Evolutionary conservation across 2,329 filamentous ascomycete species (phyloP).

Genomic region (Beauveria asiatica): DNA sequence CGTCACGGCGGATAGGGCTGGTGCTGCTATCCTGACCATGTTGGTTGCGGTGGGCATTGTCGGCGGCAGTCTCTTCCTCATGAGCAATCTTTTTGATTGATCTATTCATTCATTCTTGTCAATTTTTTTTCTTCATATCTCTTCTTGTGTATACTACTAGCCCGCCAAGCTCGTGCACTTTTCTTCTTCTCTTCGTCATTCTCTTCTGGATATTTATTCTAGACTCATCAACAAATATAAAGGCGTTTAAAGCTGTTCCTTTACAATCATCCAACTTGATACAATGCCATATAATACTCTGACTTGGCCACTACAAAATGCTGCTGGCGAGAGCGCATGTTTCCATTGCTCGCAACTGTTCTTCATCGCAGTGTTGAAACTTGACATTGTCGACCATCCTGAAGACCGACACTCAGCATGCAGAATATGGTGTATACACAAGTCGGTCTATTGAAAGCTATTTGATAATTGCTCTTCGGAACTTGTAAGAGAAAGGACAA

Average conservation of each 20-base stretch:
- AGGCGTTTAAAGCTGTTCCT: too few relatives aligned
- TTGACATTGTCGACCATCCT: not conserved
- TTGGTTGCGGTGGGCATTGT: conserved; percentile 39
- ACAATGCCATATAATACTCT: too few relatives aligned
- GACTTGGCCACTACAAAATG: too few relatives aligned
- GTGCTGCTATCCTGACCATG: conserved; percentile 47
- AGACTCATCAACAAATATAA: too few relatives aligned
- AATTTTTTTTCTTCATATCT: too few relatives aligned
- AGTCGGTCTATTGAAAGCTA: not conserved
- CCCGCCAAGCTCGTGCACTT: not conserved
- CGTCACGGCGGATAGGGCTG: conserved; percentile 41
- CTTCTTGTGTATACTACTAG: not conserved
- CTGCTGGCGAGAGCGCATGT: too few relatives aligned
- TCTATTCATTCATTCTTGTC: not conserved
- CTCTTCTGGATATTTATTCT: not conserved
- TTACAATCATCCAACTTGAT: too few relatives aligned
- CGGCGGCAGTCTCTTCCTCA: conserved; percentile 39
- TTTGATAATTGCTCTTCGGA: not conserved
- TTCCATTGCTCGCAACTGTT: too few relatives aligned
- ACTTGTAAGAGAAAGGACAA: not conserved
- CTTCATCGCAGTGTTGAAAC: not conserved
- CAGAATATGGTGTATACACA: not conserved
- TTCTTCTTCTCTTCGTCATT: not conserved
- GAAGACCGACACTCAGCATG: not conserved
- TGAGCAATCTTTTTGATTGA: conserved; percentile 23